Conservation (phyloP, 2,329 filamentous ascomycete genomes). For the Monosporascus sp. region DNA sequence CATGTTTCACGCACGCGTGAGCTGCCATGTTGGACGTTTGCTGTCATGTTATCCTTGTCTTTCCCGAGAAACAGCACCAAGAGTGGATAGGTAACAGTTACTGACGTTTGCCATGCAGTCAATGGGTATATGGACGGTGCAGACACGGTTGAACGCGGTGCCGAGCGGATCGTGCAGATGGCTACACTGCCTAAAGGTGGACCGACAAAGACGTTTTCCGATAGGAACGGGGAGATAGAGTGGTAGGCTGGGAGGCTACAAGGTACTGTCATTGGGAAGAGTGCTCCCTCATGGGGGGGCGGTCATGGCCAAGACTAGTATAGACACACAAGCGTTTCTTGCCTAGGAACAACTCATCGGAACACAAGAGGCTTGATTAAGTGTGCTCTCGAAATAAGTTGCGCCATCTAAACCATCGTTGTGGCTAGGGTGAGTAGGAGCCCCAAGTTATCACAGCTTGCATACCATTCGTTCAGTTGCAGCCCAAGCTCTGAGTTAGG, state of each 20-base stretch:
- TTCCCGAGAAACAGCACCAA: too few species aligned
- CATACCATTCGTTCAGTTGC: conserved; percentile 17
- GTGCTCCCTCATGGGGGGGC: too few species aligned
- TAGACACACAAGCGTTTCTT: too few species aligned
- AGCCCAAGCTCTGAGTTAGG: conserved; percentile 6
- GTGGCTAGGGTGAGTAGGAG: conserved; percentile 13
- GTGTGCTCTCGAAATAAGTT: too few species aligned
- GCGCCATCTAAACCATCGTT: conserved; percentile 7
- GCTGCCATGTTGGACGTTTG: too few species aligned
- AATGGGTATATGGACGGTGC: conserved; percentile 10
- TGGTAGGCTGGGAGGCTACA: not conserved
- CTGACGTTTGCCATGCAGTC: conserved; percentile 6
- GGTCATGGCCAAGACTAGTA: too few species aligned
- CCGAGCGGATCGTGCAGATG: conserved; percentile 25
- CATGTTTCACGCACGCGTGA: too few species aligned
- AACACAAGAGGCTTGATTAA: too few species aligned
- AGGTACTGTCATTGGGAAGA: too few species aligned
- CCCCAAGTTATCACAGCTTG: conserved; percentile 17
- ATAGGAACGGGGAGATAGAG: conserved; percentile 13
- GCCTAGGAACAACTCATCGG: too few species aligned
- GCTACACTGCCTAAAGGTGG: conserved; percentile 25
- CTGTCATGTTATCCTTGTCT: too few species aligned
- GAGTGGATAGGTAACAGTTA: too few species aligned
- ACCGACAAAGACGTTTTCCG: conserved; percentile 23
- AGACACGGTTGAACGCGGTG: conserved; percentile 20